A percentile compares a stretch with the other conserved stretches of the same genome.
These are phyloP conservation scores for Noccaea bulbosa DNA, from an alignment of 345 rosid genomes.

Conservation along the genomic window DNA sequence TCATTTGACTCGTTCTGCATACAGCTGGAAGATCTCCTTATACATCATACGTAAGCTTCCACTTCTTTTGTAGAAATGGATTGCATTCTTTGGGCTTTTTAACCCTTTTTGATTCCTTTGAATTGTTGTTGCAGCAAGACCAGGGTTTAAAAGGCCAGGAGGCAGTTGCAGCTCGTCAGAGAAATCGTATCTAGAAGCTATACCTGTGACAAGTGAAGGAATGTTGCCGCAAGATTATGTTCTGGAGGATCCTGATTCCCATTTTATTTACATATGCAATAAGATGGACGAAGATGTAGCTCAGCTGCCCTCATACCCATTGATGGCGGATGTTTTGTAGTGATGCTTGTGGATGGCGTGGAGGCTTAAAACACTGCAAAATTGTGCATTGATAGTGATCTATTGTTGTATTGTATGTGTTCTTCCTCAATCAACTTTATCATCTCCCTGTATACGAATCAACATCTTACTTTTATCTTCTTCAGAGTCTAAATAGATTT, in stretches of 20 bases:
- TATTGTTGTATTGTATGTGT: conserved; percentile 26
- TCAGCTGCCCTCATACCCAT: conserved; percentile 47
- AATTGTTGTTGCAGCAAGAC: conserved; percentile 67
- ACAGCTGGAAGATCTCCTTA: conserved; percentile 75
- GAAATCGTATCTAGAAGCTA: conserved; percentile 65
- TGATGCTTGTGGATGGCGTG: conserved; percentile 15
- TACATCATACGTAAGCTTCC: conserved; percentile 76
- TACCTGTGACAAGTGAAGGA: conserved; percentile 68
- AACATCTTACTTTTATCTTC: neutral
- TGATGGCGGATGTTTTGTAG: conserved; percentile 47
- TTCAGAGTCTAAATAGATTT: conserved; percentile 3
- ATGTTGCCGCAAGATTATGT: conserved; percentile 66
- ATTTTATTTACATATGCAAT: conserved; percentile 80
- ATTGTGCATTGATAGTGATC: conserved; percentile 13
- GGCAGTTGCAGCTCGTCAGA: conserved; percentile 49
- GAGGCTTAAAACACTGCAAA: conserved; percentile 10
- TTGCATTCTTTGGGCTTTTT: conserved; percentile 9
- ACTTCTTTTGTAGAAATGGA: neutral
- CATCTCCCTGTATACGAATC: conserved; percentile 10
- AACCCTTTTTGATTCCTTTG: neutral
- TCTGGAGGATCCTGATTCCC: conserved; percentile 90
- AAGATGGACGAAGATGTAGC: conserved; percentile 53
- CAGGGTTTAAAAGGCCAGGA: conserved; percentile 63
- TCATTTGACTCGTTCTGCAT: conserved; percentile 62
- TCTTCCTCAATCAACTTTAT: conserved; percentile 18